phyloP scores from a whole-genome alignment of 768 basidiomycete genomes.

The Piloderma croceum region DNA sequence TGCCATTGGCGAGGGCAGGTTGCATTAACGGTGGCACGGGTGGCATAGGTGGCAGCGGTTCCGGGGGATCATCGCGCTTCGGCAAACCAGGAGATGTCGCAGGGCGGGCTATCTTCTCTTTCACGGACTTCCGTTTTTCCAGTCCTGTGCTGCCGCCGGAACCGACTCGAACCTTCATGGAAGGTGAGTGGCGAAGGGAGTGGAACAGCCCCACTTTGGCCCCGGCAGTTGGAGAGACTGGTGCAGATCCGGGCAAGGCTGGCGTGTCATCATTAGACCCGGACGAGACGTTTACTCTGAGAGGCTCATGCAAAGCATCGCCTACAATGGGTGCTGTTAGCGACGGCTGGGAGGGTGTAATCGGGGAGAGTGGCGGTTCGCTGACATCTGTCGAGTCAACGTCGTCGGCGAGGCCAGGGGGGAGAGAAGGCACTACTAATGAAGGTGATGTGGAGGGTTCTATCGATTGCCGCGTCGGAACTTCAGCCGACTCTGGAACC shows the following conservation, averaged over 20 bases:
- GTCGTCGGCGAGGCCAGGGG: conserved; percentile 25
- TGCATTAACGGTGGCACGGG: conserved; percentile 17
- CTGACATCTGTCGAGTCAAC: conserved; percentile 23
- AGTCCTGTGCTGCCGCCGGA: not conserved
- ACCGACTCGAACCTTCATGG: not conserved
- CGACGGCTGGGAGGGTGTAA: conserved; percentile 16
- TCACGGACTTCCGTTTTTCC: not conserved
- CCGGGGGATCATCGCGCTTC: not conserved
- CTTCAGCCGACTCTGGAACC: conserved; percentile 8
- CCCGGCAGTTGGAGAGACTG: conserved; percentile 9
- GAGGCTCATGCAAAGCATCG: not conserved
- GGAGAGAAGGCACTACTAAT: conserved; percentile 23
- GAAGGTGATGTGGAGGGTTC: conserved; percentile 12
- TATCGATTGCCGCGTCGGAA: not conserved
- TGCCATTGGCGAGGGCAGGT: conserved; percentile 16
- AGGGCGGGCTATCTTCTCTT: not conserved
- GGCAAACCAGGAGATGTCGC: not conserved
- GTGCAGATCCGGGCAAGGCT: conserved; percentile 26
- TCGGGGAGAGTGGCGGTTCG: conserved; percentile 21
- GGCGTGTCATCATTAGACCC: conserved; percentile 4
- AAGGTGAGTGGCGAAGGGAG: not conserved
- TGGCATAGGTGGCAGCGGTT: conserved; percentile 13
- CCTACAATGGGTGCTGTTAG: not conserved
- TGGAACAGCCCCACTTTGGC: not conserved
- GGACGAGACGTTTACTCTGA: not conserved